Percentiles rank a stretch among this genome's conserved stretches.
Conservation (phyloP, 371 early-diverging fungal genomes). For the Rhizopus delemar region DNA sequence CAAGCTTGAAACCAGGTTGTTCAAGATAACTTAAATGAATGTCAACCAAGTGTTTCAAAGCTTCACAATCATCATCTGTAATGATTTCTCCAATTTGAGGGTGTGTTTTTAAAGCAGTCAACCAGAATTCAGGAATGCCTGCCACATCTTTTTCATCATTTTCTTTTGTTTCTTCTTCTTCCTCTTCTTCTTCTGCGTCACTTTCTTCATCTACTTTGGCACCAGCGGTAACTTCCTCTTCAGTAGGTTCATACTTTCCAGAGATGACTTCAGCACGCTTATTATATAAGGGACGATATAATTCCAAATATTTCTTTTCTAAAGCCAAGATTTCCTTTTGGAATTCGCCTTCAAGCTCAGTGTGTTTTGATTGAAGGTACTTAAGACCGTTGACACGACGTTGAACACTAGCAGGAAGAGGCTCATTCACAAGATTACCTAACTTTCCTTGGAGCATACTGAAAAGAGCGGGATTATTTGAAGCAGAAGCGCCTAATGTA, state of each 20-base stretch:
- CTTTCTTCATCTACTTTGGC: conserved; percentile 62
- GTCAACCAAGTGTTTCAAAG: conserved; percentile 81
- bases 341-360: conserved; percentile 82
- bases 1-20: conserved; percentile 89
- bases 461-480: conserved; percentile 43
- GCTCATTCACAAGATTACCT: conserved; percentile 66
- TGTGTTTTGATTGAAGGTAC: conserved; percentile 81
- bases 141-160: conserved; percentile 37
- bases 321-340: conserved; percentile 87
- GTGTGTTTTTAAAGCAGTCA: conserved; percentile 86
- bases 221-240: conserved; percentile 75
- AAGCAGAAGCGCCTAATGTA: conserved; percentile 20
- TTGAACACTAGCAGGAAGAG: conserved; percentile 71
- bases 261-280: conserved; percentile 78
- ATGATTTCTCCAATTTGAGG: conserved; percentile 78
- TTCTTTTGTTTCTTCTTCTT: conserved; percentile 41
- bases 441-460: conserved; percentile 63
- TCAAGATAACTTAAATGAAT: conserved; percentile 82
- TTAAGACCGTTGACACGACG: conserved; percentile 83
- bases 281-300: conserved; percentile 86
- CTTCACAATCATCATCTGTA: conserved; percentile 86
- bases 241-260: conserved; percentile 86
- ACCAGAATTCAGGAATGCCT: conserved; percentile 93
- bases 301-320: conserved; percentile 91
- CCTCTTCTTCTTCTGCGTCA: conserved; percentile 30